These are phyloP conservation scores for Piloderma croceum DNA, from an alignment of 768 basidiomycete species.

Conservation along the genomic window DNA sequence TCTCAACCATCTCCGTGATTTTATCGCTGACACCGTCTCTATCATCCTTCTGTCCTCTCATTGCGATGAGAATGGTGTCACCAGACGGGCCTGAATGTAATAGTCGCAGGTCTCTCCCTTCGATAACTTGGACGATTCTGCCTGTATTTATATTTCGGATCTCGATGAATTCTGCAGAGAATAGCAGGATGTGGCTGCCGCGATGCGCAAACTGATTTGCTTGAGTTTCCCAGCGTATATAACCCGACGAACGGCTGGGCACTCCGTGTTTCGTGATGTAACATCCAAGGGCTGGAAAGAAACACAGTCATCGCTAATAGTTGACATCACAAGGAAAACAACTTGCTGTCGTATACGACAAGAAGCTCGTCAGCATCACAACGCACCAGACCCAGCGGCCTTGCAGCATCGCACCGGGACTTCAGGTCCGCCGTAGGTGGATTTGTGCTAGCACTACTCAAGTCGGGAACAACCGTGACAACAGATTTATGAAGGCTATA, in stretches of 20 bases:
- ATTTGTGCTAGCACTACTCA: conserved; percentile 36
- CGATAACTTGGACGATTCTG: conserved; percentile 76
- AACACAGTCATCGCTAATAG: conserved; percentile 4
- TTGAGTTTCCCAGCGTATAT: conserved; percentile 75
- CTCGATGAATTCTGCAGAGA: conserved; percentile 73
- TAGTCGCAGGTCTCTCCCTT: conserved; percentile 63
- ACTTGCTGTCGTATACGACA: conserved; percentile 70
- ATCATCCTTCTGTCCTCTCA: conserved; percentile 57
- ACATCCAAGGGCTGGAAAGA: conserved; percentile 59
- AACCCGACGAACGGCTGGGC: conserved; percentile 55
- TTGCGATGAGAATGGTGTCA: conserved; percentile 55
- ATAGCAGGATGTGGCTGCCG: conserved; percentile 59
- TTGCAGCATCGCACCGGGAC: conserved; percentile 47
- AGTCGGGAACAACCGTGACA: conserved; percentile 55
- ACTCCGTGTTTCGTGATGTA: conserved; percentile 68
- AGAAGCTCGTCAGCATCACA: conserved; percentile 52
- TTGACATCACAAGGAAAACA: neutral
- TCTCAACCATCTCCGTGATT: conserved; percentile 66
- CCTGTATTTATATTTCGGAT: conserved; percentile 61
- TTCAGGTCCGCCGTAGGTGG: conserved; percentile 49
- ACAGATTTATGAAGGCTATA: conserved; percentile 36
- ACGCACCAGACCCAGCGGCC: conserved; percentile 63
- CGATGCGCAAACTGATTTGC: conserved; percentile 59
- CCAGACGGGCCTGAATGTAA: conserved; percentile 44
- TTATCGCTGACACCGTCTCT: conserved; percentile 52